phyloP scores from a whole-genome alignment of 108 stramenopile species.

The Nitzschia sp. region DNA sequence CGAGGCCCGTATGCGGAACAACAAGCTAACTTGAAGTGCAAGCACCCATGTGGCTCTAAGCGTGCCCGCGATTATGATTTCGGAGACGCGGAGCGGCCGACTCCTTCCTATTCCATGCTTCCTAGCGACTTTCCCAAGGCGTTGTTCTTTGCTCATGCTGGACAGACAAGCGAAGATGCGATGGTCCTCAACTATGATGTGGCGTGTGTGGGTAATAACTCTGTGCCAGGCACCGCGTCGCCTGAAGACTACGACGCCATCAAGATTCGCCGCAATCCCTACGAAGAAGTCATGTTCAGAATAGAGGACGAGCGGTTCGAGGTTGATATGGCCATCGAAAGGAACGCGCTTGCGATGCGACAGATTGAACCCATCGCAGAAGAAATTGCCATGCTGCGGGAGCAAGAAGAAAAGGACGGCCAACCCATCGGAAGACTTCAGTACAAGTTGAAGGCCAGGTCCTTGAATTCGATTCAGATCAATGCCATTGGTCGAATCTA shows the following conservation, averaged over 20 bases:
- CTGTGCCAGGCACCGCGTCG: slow-evolving; percentile 26
- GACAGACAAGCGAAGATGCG: slow-evolving; percentile 52
- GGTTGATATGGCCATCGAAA: slow-evolving; percentile 98
- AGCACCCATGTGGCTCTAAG: slow-evolving; percentile 69
- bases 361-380: slow-evolving; percentile 92
- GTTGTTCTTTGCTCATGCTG: slow-evolving; percentile 51
- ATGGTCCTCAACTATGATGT: slow-evolving; percentile 57
- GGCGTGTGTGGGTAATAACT: slow-evolving; percentile 40
- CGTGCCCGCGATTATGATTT: slow-evolving; percentile 61
- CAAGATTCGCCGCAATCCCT: slow-evolving; percentile 57
- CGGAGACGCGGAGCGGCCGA: slow-evolving; percentile 42
- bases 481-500: slow-evolving; percentile 86
- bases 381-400: slow-evolving; percentile 77
- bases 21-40: slow-evolving; percentile 55
- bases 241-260: slow-evolving; percentile 66
- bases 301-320: slow-evolving; percentile 93
- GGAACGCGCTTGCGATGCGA: slow-evolving; percentile 84
- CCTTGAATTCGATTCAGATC: slow-evolving; percentile 74
- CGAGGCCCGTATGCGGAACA: slow-evolving; percentile 81
- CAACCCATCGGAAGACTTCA: slow-evolving; percentile 87
- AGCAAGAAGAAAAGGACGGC: slow-evolving; percentile 82
- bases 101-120: slow-evolving; percentile 74
- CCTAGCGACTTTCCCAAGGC: slow-evolving; percentile 66
- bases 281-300: slow-evolving; percentile 80
- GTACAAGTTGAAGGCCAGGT: slow-evolving; percentile 67